Evolutionary conservation across 2,329 filamentous ascomycete genomes (phyloP).

Genomic region (Eurotiales sp.): DNA sequence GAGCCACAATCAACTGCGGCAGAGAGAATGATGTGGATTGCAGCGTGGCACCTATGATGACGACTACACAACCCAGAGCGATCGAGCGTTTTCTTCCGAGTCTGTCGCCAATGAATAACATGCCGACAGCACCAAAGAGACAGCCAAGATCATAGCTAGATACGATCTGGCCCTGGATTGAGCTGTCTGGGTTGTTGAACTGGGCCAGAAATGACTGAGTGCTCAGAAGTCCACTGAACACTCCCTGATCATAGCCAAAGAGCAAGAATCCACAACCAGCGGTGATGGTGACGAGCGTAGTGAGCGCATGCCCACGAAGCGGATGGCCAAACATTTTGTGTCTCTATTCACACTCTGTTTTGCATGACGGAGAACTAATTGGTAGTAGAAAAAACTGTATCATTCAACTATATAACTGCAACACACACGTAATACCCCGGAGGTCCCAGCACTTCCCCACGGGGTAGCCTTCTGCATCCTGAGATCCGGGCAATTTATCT

Average conservation of each 20-base stretch:
- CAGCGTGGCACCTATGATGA: slow-evolving; percentile 19
- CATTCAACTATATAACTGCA: too few species aligned
- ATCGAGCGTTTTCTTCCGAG: slow-evolving; percentile 17
- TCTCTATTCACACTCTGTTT: too few species aligned
- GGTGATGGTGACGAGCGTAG: slow-evolving; percentile 3
- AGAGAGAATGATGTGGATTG: slow-evolving; percentile 19
- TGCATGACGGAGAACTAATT: too few species aligned
- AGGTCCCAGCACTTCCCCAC: too few species aligned
- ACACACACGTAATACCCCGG: too few species aligned
- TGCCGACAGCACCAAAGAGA: slow-evolving; percentile 18
- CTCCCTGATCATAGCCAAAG: slow-evolving; percentile 27
- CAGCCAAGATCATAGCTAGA: slow-evolving; percentile 22
- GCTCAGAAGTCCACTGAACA: slow-evolving; percentile 23
- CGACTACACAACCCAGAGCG: slow-evolving; percentile 16
- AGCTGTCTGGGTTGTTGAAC: slow-evolving; percentile 19
- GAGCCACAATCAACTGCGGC: slow-evolving; percentile 37
- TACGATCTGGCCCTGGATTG: slow-evolving; percentile 22
- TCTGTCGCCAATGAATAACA: slow-evolving; percentile 19
- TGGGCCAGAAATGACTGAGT: slow-evolving; percentile 18
- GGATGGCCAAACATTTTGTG: too few species aligned
- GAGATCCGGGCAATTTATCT: too few species aligned
- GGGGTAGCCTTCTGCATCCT: too few species aligned
- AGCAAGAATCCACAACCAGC: slow-evolving; percentile 22
- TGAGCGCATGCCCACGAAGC: too few species aligned
- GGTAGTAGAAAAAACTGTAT: too few species aligned